phyloP scores from a whole-genome alignment of 495 filamentous ascomycete genomes.

The Astrothelium subdiscretum region DNA sequence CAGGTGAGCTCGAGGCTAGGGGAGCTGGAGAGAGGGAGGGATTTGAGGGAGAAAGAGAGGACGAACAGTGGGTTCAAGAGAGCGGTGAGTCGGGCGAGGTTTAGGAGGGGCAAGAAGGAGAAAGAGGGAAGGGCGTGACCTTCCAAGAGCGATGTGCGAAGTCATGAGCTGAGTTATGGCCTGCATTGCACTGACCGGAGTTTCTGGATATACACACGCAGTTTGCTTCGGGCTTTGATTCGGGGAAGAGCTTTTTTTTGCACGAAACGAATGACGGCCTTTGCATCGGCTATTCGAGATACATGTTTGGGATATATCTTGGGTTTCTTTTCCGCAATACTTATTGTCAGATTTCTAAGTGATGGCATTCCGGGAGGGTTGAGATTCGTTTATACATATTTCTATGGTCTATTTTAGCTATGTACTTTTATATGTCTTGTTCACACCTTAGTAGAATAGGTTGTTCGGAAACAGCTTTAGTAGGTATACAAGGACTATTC shows the following conservation, averaged over 20 bases:
- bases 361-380: too few relatives aligned
- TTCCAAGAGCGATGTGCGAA: too few relatives aligned
- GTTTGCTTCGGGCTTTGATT: not conserved
- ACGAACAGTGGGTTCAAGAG: slow-evolving; percentile 3
- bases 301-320: not conserved
- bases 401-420: too few relatives aligned
- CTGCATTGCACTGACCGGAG: not conserved
- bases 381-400: too few relatives aligned
- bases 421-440: too few relatives aligned
- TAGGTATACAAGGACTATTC: too few relatives aligned
- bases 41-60: not conserved
- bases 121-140: not conserved
- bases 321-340: not conserved
- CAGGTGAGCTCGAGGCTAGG: slow-evolving; percentile 23
- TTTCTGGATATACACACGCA: not conserved
- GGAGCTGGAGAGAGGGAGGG: slow-evolving; percentile 20
- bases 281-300: not conserved
- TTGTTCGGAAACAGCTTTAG: too few relatives aligned
- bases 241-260: not conserved
- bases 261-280: not conserved
- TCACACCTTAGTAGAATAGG: too few relatives aligned
- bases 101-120: slow-evolving; percentile 3
- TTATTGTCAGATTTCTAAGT: not conserved
- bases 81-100: slow-evolving; percentile 4
- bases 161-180: too few relatives aligned